Conservation (phyloP, 805 yeast genomes). For the Zygotorulaspora chibaensis region DNA sequence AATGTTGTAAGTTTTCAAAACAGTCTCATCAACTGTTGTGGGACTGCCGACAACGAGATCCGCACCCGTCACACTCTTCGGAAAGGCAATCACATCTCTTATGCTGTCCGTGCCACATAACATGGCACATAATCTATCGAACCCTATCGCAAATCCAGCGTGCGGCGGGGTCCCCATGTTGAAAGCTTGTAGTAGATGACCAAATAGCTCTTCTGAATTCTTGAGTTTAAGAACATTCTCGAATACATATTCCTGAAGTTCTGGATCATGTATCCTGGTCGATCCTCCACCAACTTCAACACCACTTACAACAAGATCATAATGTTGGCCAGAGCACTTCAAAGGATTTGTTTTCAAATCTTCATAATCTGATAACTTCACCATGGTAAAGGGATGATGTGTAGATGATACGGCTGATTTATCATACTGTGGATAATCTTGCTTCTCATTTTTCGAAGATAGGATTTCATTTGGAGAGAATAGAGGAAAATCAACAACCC, state of each 20-base stretch:
- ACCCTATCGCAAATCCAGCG: slow-evolving; percentile 94
- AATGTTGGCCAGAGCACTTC: slow-evolving; percentile 79
- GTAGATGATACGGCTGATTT: slow-evolving; percentile 54
- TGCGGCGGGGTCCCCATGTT: slow-evolving; percentile 97
- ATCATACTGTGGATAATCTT: slow-evolving; percentile 61
- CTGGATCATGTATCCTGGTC: slow-evolving; percentile 85
- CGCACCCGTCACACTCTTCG: slow-evolving; percentile 82
- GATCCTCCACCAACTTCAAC: slow-evolving; percentile 98
- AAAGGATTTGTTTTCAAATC: slow-evolving; percentile 51
- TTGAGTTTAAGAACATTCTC: slow-evolving; percentile 55
- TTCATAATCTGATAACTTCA: slow-evolving; percentile 61
- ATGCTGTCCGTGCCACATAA: slow-evolving; percentile 70
- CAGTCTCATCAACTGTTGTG: slow-evolving; percentile 48
- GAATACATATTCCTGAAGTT: slow-evolving; percentile 70
- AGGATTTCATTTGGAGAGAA: slow-evolving; percentile 67
- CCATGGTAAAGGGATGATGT: slow-evolving; percentile 98
- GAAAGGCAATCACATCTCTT: slow-evolving; percentile 93
- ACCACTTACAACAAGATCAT: slow-evolving; percentile 90
- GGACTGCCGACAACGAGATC: slow-evolving; percentile 91
- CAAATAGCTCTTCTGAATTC: slow-evolving; percentile 63
- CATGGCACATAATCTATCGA: slow-evolving; percentile 92
- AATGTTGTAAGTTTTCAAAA: slow-evolving; percentile 54
- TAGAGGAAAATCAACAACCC: slow-evolving; percentile 93
- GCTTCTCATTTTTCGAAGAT: slow-evolving; percentile 16
- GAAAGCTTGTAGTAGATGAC: slow-evolving; percentile 79